Conservation (phyloP, 2,329 filamentous ascomycete genomes). For the Sclerotinia spermophila region DNA sequence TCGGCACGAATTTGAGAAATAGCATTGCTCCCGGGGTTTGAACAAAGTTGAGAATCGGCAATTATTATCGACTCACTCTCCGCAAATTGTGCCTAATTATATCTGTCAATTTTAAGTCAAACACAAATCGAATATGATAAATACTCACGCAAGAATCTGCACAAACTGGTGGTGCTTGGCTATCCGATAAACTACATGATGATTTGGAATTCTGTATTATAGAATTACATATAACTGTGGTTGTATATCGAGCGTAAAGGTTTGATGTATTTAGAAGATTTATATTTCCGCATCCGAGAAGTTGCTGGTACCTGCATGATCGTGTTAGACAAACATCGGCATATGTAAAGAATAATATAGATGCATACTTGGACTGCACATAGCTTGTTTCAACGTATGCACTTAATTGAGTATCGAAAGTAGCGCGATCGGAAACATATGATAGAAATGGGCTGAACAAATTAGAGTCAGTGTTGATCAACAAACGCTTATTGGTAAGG, state of each 20-base stretch:
- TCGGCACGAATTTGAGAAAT: slow-evolving; percentile 81
- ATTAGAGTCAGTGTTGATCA: slow-evolving; percentile 22
- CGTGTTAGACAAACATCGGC: slow-evolving; percentile 32
- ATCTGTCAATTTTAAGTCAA: slow-evolving; percentile 35
- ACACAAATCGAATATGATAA: slow-evolving; percentile 10
- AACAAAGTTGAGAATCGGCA: slow-evolving; percentile 69
- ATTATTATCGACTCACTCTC: slow-evolving; percentile 84
- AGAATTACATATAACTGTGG: slow-evolving; percentile 86
- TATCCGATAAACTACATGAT: slow-evolving; percentile 62
- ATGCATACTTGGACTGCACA: slow-evolving; percentile 69
- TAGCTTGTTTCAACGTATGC: slow-evolving; percentile 73
- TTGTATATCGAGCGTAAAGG: slow-evolving; percentile 91
- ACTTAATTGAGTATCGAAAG: slow-evolving; percentile 73
- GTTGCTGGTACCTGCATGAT: slow-evolving; percentile 65
- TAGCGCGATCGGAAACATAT: slow-evolving; percentile 69
- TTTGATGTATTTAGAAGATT: slow-evolving; percentile 74
- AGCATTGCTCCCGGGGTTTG: slow-evolving; percentile 60
- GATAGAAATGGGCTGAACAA: slow-evolving; percentile 72
- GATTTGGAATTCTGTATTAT: slow-evolving; percentile 84
- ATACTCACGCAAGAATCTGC: slow-evolving; percentile 77
- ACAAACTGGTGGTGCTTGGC: slow-evolving; percentile 71
- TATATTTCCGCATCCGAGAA: slow-evolving; percentile 76
- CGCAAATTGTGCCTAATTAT: slow-evolving; percentile 68
- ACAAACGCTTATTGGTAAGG: slow-evolving; percentile 18
- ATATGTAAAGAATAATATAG: slow-evolving; percentile 7